Conservation (phyloP, 192 early-diverging fungal genomes). For the Glomus cerebriforme region DNA sequence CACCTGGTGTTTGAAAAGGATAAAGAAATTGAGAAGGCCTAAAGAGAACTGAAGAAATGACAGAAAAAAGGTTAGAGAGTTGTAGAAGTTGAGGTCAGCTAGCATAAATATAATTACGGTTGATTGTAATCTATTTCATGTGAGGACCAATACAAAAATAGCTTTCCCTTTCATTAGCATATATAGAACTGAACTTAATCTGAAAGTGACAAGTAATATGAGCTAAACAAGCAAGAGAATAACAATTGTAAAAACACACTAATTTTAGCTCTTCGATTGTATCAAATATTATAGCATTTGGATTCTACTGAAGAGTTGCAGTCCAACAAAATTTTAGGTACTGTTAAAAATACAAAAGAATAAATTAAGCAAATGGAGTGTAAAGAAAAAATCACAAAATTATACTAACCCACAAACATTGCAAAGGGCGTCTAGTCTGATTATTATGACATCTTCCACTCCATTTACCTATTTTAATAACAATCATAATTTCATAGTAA, state of each 20-base stretch:
- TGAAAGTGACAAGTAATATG: not conserved
- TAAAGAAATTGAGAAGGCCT: not conserved
- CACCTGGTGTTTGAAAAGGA: not conserved
- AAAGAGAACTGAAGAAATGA: not conserved
- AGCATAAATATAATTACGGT: not conserved
- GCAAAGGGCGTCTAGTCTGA: conserved; percentile 12
- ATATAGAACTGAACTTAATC: conserved; percentile 11
- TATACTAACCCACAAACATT: conserved; percentile 1
- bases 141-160: conserved; percentile 1
- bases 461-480: conserved; percentile 10
- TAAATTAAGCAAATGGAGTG: conserved; percentile 2
- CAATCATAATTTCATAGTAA: not conserved
- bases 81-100: not conserved
- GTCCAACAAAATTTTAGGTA: too few relatives aligned
- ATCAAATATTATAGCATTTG: conserved; percentile 17
- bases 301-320: conserved; percentile 8
- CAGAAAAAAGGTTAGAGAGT: not conserved
- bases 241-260: conserved; percentile 18
- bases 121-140: conserved; percentile 5
- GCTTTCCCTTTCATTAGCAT: not conserved
- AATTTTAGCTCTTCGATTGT: conserved; percentile 11
- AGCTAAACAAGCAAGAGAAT: conserved; percentile 21
- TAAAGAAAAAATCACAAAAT: too few relatives aligned
- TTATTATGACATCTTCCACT: not conserved
- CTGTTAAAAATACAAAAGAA: conserved; percentile 5